Base-by-base conservation (phyloP, 2,329 filamentous ascomycete species). In the Aureobasidium sp. region DNA sequence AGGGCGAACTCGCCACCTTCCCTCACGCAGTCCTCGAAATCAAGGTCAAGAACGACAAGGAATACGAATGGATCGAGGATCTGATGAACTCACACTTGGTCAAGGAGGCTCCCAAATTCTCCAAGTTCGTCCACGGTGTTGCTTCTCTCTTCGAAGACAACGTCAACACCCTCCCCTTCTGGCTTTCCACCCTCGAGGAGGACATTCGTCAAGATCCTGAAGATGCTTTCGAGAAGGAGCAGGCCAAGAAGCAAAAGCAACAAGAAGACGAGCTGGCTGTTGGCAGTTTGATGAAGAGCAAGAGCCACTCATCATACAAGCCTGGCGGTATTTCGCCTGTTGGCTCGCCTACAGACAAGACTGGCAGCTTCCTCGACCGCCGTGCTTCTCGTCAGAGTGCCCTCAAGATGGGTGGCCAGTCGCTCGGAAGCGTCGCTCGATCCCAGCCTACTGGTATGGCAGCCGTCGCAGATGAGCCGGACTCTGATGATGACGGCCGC, bases 201-300 rank as follows among this genome's bases (percentile, higher is more conserved):
- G 94, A 99, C 71, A 99, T 99, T 71, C 87, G 93, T 67, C 91
- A 90, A 72, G 92, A 97, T 71, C 94, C 94, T 0, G 89, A 94
- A 72, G 83, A 84, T 65, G 93, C 93, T 0, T 97, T 96, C 71
- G 89, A 95, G 66, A 88, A 94, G 69, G 92, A 97, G 73, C 91
- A 96, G 73, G 86, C 93, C 73, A 85, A 88, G 63, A 86, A 88
- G 63, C 88, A 88, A 29, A 89, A 89, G 71, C 85, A 86, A 48
- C 90, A 89, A 0, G 91, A 95, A 70, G 91, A 96, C 65, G 91
- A 94, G 60, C 85, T 91, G 69, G 91, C 90, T 0, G 91, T 97
- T 0, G 94, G 94, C 49, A 96, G 89, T 72, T 86, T 97, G 64
- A 82, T 97, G 56, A 71, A 68, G 27, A 68, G 72, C 68, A 53